These are phyloP conservation scores for Mortierella sp. DNA, from an alignment of 371 early-diverging fungal species.

Conservation along the genomic window DNA sequence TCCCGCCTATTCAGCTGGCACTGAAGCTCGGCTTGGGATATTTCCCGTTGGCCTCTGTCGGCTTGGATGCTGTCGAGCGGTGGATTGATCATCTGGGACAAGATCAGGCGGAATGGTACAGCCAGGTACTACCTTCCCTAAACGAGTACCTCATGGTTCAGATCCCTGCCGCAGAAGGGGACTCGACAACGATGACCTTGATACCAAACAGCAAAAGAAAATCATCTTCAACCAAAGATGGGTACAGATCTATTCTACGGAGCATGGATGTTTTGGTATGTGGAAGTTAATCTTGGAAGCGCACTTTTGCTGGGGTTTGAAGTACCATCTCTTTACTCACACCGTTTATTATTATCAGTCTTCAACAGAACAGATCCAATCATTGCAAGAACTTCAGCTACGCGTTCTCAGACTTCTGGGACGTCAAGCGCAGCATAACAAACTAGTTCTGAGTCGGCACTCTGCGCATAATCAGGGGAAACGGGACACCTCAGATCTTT, in stretches of 20 bases:
- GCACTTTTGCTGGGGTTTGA: neutral
- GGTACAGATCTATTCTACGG: neutral
- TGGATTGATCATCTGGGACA: slow-evolving; percentile 56
- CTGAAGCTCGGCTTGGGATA: slow-evolving; percentile 76
- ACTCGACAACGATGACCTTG: slow-evolving; percentile 8
- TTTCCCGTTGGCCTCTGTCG: slow-evolving; percentile 69
- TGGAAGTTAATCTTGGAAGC: neutral
- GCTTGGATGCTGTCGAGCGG: slow-evolving; percentile 71
- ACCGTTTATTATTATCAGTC: slow-evolving; percentile 3
- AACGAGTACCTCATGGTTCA: slow-evolving; percentile 76
- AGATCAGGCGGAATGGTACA: slow-evolving; percentile 32
- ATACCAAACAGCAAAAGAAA: slow-evolving; percentile 11
- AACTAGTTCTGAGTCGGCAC: slow-evolving; percentile 60
- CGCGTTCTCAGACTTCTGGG: slow-evolving; percentile 76
- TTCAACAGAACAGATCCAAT: slow-evolving; percentile 34
- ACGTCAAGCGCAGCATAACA: slow-evolving; percentile 70
- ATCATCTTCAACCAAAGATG: neutral
- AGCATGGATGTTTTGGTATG: neutral
- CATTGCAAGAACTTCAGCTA: slow-evolving; percentile 64
- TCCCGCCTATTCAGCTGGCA: slow-evolving; percentile 68
- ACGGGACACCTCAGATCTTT: slow-evolving; percentile 34
- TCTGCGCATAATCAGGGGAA: slow-evolving; percentile 23
- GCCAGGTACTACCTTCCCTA: slow-evolving; percentile 67
- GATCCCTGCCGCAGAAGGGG: slow-evolving; percentile 39
- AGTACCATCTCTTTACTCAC: neutral